Base-by-base conservation (phyloP, 2,329 filamentous ascomycete genomes). In the Trematosphaeria pertusa region DNA sequence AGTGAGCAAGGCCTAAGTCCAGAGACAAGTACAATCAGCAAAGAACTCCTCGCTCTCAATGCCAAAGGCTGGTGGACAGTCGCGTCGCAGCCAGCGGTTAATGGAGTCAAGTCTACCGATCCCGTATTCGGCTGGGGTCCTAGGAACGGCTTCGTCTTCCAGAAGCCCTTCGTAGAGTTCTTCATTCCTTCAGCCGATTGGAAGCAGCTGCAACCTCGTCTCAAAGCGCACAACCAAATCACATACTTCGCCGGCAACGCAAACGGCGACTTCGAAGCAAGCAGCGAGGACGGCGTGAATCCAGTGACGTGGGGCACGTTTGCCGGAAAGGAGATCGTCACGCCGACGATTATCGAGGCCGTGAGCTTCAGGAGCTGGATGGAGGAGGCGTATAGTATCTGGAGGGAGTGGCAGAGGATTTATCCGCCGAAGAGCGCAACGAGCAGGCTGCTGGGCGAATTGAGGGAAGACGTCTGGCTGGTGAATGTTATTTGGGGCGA, bases 261-360 rank as follows among this genome's bases (percentile, higher is more conserved):
- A 0, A 75, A 77, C 2, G 89, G 90, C n/a, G 87, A 90, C 48
- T 95, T 94, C 65, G 78, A 86, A 48, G 88, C 88, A 11, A 90
- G 71, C 5, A 72, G 77, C 35, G 73, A 86, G 0, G 84, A 89
- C 52, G 72, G 77, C 61, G 93, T 95, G 21, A 97, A 97, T 65
- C 91, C 93, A 0, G 94, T 99, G 2, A 99, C 94, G 0, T 97
- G 93, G 93, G 93, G 93, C 40, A 90, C 91, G 1, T 97, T 97
- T 74, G 88, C 89, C 0, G 91, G 91, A 32, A 97, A 97, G 75
- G 93, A 97, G 73, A 97, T 97, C 66, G 84, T 96, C 47, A 96
- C 92, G 17, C 93, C 93, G 3, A 97, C 93, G 1, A 97, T 97
- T 65, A 96, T 97, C 63, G 93, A 97, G 70, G 89, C 92, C 59